phyloP scores from a whole-genome alignment of 139 green algal species.

The Pleodorina starrii region DNA sequence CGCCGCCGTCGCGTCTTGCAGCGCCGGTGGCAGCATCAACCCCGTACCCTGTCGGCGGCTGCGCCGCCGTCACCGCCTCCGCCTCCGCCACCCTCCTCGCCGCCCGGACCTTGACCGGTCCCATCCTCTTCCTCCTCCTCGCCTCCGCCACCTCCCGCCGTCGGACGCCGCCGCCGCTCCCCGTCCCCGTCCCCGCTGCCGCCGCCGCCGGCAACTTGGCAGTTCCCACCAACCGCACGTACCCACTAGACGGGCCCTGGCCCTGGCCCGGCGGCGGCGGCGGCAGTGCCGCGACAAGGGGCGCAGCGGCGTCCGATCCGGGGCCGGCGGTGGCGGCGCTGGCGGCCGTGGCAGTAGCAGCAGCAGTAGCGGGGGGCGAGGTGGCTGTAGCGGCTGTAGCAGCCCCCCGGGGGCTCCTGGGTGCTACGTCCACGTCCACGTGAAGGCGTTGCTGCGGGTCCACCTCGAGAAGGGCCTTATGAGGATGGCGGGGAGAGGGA shows the following conservation, averaged over 20 bases:
- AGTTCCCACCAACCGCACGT: constrained; percentile 65
- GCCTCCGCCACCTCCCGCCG: neutral
- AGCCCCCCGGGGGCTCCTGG: constrained; percentile 39
- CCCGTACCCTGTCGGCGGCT: no score
- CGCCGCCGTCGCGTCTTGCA: no score
- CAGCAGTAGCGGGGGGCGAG: no score
- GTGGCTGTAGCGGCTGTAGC: neutral
- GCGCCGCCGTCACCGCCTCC: no score
- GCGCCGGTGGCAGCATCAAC: no score
- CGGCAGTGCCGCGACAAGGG: no score
- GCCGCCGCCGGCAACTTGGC: constrained; percentile 58
- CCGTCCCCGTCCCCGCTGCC: neutral
- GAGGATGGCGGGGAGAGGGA: neutral
- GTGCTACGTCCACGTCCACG: constrained; percentile 71
- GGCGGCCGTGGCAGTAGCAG: neutral
- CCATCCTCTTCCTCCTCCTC: neutral
- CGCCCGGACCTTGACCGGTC: neutral
- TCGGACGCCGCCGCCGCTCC: neutral
- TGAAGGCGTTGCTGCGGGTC: constrained; percentile 61
- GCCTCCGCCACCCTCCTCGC: neutral
- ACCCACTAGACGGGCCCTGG: constrained; percentile 46
- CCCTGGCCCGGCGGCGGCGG: no score
- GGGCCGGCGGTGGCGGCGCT: no score
- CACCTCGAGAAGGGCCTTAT: constrained; percentile 65
- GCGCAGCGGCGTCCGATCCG: neutral